These are phyloP conservation scores for Dactylorhiza incarnata DNA, from an alignment of 106 monocot genomes.

Conservation along the genomic window DNA sequence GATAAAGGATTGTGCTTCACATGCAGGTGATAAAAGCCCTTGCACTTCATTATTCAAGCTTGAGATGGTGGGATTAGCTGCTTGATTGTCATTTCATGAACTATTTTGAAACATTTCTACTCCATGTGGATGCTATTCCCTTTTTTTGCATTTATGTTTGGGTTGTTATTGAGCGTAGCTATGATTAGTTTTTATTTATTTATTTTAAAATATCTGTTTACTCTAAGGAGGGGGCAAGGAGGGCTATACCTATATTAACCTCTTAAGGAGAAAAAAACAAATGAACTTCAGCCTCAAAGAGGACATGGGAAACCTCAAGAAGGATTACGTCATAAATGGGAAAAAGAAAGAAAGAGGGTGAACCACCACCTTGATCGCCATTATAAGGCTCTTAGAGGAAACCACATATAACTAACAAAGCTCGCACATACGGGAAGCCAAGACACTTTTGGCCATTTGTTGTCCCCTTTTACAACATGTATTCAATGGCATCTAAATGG, in stretches of 20 bases:
- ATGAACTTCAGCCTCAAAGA: not conserved
- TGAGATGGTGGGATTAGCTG: no score
- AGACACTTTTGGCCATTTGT: no score
- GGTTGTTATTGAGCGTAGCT: not conserved
- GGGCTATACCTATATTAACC: not conserved
- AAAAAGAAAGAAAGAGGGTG: not conserved
- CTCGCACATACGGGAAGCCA: no score
- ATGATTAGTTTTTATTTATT: not conserved
- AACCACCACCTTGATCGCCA: no score
- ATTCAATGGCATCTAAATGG: no score
- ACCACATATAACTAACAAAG: no score
- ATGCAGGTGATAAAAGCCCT: not conserved
- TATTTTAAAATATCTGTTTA: not conserved
- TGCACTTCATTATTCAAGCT: not conserved
- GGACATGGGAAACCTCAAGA: not conserved
- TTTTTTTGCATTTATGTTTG: not conserved
- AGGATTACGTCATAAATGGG: not conserved
- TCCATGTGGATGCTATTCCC: no score
- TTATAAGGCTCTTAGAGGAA: no score
- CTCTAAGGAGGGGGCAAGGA: not conserved
- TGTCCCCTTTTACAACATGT: no score
- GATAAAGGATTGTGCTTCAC: not conserved
- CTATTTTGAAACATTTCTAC: no score
- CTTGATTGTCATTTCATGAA: no score
- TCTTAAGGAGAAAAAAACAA: not conserved